Base-by-base conservation (phyloP, 352 stramenopile species). In the Phytopythium delawarense region DNA sequence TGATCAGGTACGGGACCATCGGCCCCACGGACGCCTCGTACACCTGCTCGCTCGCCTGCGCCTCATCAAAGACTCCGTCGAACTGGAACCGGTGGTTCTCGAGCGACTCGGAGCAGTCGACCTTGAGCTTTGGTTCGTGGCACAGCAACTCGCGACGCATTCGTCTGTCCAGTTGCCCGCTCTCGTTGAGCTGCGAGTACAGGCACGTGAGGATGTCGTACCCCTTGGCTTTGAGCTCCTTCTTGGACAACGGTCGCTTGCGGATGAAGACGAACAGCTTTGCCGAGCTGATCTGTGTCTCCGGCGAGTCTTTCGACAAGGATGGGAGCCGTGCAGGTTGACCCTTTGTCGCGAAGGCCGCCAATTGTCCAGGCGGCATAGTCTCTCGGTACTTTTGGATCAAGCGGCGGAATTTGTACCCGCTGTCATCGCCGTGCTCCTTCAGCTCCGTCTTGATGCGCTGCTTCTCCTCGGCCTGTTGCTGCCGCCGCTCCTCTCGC, bases 31-130 rank as follows among this genome's bases (percentile, higher is more conserved):
- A 81, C 11, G 75, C 57, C 6, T 83, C 50, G 69, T 99, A 99
- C 18, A 99, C 85, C 18, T 97, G 74, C 44, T 94, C 84, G 34
- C 96, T 99, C 30, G 78, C 81, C 40, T 87, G 77, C 8, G 79
- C 66, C 57, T 99, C 96, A 65, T 97, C 88, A 67, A 99, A 99
- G 1, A 96, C 87, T 5, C 81, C 81, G 49, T 91, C 84, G 64
- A 94, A 91, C 21, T 60, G 74, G 62, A 94, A 91, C 35, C 70
- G 28, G 63, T 92, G 84, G 62, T 91, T 82, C 57, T 91, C 84
- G 4, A 91, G 67, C 37, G 79, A 67, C 61, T 87, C 79, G 7
- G 75, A 84, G 62, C 79, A 87, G 59, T 91, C 81, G 2, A 92
- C 81, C 64, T 81, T 86, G 20, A 86, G 67, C 65, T 91, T 88